Conservation (phyloP, 2,329 filamentous ascomycete species). For the Diaporthe caulivora region DNA sequence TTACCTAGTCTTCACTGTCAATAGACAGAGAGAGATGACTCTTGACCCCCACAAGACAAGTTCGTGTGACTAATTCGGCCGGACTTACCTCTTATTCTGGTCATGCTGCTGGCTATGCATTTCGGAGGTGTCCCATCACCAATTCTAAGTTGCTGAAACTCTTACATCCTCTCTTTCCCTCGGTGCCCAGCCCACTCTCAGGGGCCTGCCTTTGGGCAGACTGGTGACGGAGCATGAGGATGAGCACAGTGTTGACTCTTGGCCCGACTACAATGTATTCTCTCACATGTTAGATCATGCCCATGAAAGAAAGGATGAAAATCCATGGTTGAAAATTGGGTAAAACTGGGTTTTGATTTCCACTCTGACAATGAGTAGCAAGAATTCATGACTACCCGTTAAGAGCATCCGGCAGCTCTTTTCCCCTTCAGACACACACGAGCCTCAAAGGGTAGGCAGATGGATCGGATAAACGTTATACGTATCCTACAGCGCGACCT, state of each 20-base stretch:
- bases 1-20: neutral
- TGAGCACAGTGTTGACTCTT: neutral
- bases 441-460: neutral
- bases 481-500: slow-evolving; percentile 1
- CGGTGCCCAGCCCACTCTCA: neutral
- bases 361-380: slow-evolving; percentile 1
- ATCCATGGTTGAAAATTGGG: neutral
- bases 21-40: slow-evolving; percentile 1
- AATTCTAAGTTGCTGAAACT: neutral
- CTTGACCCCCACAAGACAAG: neutral
- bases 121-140: neutral
- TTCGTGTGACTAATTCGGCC: neutral
- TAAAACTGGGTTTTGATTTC: neutral
- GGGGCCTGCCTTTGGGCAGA: neutral
- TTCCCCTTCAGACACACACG: neutral
- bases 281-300: neutral
- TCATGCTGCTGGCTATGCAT: neutral
- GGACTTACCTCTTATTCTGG: neutral
- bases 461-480: neutral
- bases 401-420: neutral
- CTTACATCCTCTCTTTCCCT: neutral
- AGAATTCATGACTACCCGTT: neutral
- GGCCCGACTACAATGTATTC: no score
- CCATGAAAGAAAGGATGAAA: neutral
- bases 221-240: neutral